Base-by-base conservation (phyloP, 768 basidiomycete species). In the Amanita rubescens region DNA sequence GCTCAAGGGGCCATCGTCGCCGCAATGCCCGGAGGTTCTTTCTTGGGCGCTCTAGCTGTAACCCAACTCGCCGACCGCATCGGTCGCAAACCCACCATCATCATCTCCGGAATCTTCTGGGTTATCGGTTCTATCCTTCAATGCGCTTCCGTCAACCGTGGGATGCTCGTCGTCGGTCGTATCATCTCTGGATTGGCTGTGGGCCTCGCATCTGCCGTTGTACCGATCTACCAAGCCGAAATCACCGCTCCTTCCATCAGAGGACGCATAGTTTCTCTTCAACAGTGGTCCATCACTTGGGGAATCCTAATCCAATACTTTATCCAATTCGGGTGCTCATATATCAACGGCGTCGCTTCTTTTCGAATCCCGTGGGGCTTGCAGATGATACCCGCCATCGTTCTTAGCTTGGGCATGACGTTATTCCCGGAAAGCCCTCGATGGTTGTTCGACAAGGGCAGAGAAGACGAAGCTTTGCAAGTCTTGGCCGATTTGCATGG, bases 241-340 rank as follows among this genome's bases (percentile, higher is more conserved):
- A 80, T 86, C 59, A 81, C 82, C n/a, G 76, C 80, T 4, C 85
- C 85, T 15, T 64, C 75, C 32, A 86, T 88, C 61, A 83, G 85
- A 61, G 87, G 87, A 30, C 81, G 85, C 24, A 75, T 88, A 56
- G 85, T 89, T 27, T 82, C 87, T 3, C 71, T 87, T 55, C 86
- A 90, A 63, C 87, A 90, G 74, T 88, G 85, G 80, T 78, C 84
- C 2, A 87, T 86, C 61, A 86, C 85, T 0, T 87, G 87, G 84
- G 85, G 85, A 68, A 87, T 87, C 62, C 71, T 85, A 58, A 66
- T 89, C 41, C 86, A 87, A 57, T 82, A 88, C 69, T 87, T 87
- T 65, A 75, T 87, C 57, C 80, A 86, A 59, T 86, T 87, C 55
- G 85, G 85, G 8, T 85, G 82, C 63, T 87, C 84, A 7, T 84